Percentiles rank a stretch among this genome's conserved stretches.
Evolutionary conservation across 164 flowering plant genomes (phyloP).

Genomic region (Annona squamosa): DNA sequence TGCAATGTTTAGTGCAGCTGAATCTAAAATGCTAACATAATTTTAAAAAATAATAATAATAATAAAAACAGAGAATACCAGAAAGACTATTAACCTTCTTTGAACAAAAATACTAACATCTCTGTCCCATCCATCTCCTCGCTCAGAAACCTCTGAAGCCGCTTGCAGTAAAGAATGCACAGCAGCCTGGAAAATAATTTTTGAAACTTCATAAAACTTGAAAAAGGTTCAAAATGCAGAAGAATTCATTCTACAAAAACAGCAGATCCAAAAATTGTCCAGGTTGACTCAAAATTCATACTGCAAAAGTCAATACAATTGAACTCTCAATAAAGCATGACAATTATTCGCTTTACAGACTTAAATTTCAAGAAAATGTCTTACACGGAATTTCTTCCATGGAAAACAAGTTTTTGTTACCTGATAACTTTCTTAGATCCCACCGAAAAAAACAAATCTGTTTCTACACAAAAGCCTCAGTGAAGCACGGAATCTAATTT

Average conservation of each 20-base stretch:
- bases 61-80: neutral
- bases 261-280: neutral
- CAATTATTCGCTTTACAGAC: neutral
- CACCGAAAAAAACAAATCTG: too few species aligned
- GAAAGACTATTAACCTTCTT: conserved; percentile 49
- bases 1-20: too few species aligned
- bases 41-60: neutral
- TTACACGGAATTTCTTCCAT: neutral
- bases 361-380: neutral
- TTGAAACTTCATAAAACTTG: neutral
- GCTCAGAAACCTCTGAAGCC: conserved; percentile 69
- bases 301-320: neutral
- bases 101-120: conserved; percentile 81
- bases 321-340: neutral
- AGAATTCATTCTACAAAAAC: neutral
- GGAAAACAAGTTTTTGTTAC: neutral
- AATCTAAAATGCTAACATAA: too few species aligned
- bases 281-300: neutral
- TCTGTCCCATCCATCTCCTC: conserved; percentile 79
- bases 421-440: too few species aligned
- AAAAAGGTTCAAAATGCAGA: neutral
- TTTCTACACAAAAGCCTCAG: too few species aligned
- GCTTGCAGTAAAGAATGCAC: conserved; percentile 82
- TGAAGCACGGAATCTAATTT: too few species aligned
- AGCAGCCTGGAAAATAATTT: conserved; percentile 54